Percentiles rank a stretch among this genome's conserved stretches.
phyloP scores from a whole-genome alignment of 768 basidiomycete genomes.

The Arthromyces matolae region DNA sequence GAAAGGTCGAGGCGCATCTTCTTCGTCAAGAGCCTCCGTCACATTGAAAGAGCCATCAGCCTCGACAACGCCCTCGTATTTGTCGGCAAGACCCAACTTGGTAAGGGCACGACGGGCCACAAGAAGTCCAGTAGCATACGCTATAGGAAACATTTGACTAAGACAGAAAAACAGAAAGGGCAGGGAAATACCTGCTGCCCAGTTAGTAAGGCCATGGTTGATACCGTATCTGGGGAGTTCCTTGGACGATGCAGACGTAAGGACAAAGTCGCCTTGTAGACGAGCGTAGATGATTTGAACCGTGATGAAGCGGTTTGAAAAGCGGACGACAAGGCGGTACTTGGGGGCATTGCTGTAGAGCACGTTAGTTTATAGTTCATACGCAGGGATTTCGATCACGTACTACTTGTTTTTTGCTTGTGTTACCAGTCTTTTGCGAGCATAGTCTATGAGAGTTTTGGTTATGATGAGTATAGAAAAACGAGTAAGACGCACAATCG shows the following conservation, averaged over 20 bases:
- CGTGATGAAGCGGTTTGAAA: slow-evolving; percentile 97
- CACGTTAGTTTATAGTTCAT: not conserved
- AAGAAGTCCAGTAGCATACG: slow-evolving; percentile 96
- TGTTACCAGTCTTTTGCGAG: slow-evolving; percentile 92
- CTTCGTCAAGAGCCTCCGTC: slow-evolving; percentile 85
- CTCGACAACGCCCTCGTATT: slow-evolving; percentile 92
- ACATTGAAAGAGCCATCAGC: slow-evolving; percentile 82
- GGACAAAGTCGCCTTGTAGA: slow-evolving; percentile 93
- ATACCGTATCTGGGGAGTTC: slow-evolving; percentile 97
- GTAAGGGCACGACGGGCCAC: slow-evolving; percentile 90
- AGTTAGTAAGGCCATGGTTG: slow-evolving; percentile 97
- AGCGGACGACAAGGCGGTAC: slow-evolving; percentile 97
- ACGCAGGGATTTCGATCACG: slow-evolving; percentile 18
- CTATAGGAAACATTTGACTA: slow-evolving; percentile 33
- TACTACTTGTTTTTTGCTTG: slow-evolving; percentile 99
- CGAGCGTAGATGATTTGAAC: slow-evolving; percentile 96
- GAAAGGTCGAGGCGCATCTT: slow-evolving; percentile 97
- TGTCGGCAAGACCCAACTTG: slow-evolving; percentile 95
- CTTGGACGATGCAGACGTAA: slow-evolving; percentile 81
- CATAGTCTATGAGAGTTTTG: slow-evolving; percentile 68
- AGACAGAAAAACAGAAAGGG: not conserved
- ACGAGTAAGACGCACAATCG: slow-evolving; percentile 64
- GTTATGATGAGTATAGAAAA: slow-evolving; percentile 12
- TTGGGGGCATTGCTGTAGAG: slow-evolving; percentile 82
- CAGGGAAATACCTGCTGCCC: slow-evolving; percentile 76